Percentiles rank a stretch among this genome's conserved stretches.
These are phyloP conservation scores for Solanum tacnaense DNA, from an alignment of 257 asterid genomes.

Conservation along the genomic window DNA sequence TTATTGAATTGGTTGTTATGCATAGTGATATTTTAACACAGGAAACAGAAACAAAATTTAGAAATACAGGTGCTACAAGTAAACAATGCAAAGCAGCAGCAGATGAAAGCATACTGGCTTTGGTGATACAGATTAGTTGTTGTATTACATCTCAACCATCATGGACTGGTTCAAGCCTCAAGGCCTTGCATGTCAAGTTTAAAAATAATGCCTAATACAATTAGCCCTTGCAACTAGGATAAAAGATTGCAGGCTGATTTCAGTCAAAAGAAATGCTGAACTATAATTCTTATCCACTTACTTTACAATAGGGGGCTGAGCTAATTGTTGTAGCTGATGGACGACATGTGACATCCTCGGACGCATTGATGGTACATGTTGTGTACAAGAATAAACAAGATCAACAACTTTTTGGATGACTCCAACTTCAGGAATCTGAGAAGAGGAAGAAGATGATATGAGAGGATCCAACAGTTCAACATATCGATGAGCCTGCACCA, in stretches of 20 bases:
- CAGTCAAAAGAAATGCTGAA: background rate
- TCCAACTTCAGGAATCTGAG: constrained; percentile 70
- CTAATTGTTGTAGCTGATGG: constrained; percentile 90
- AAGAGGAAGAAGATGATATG: constrained; percentile 57
- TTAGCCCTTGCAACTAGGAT: background rate
- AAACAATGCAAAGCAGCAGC: background rate
- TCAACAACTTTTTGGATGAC: constrained; percentile 84
- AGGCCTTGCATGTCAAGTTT: background rate
- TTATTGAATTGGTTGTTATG: background rate
- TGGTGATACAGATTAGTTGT: background rate
- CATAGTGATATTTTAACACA: background rate
- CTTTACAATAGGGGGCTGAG: constrained; percentile 46
- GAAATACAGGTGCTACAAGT: background rate
- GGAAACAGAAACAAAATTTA: background rate
- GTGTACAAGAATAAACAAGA: constrained; percentile 95
- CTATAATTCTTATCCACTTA: constrained; percentile 6
- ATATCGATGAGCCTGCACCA: constrained; percentile 81
- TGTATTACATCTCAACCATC: background rate
- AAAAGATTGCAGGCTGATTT: background rate
- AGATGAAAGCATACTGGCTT: background rate
- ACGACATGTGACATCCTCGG: constrained; percentile 97
- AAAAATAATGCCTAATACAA: background rate
- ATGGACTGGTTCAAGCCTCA: background rate
- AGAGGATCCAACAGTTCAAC: constrained; percentile 84
- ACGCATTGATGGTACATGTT: constrained; percentile 95